Percentiles rank a stretch among this genome's conserved stretches.
phyloP scores from a whole-genome alignment of 345 rosid genomes.

The Atalantia buxifolia region DNA sequence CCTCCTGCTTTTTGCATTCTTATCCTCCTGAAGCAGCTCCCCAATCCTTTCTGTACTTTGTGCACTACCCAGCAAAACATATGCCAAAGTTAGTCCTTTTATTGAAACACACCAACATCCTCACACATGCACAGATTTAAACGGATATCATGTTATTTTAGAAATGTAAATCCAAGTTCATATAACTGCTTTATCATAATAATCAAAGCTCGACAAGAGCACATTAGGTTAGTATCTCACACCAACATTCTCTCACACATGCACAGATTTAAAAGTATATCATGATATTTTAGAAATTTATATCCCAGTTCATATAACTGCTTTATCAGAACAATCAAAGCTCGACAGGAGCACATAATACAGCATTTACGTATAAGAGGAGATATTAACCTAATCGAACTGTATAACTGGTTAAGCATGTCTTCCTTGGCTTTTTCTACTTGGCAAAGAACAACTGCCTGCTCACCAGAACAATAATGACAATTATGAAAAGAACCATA shows the following conservation, averaged over 20 bases:
- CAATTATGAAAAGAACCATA: conserved; percentile 10
- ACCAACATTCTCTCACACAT: not conserved
- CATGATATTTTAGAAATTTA: not conserved
- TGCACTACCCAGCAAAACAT: conserved; percentile 40
- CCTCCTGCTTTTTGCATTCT: conserved; percentile 72
- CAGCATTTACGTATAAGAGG: not conserved
- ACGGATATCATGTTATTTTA: not conserved
- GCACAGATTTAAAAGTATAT: not conserved
- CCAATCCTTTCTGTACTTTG: conserved; percentile 76
- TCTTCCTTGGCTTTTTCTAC: conserved; percentile 99
- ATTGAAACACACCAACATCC: not conserved
- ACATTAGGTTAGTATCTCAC: not conserved
- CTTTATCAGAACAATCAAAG: not conserved
- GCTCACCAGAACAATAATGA: conserved; percentile 30
- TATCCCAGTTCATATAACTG: not conserved
- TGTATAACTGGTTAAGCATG: conserved; percentile 93
- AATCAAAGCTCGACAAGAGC: not conserved
- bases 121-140: not conserved
- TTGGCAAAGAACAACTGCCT: conserved; percentile 99
- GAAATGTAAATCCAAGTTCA: not conserved
- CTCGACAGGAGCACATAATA: not conserved
- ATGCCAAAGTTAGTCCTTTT: not conserved
- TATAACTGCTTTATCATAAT: not conserved
- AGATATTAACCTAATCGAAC: conserved; percentile 70
- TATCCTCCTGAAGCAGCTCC: conserved; percentile 89